phyloP scores from a whole-genome alignment of 2,329 filamentous ascomycete genomes.

The Orbilia brochopaga region DNA sequence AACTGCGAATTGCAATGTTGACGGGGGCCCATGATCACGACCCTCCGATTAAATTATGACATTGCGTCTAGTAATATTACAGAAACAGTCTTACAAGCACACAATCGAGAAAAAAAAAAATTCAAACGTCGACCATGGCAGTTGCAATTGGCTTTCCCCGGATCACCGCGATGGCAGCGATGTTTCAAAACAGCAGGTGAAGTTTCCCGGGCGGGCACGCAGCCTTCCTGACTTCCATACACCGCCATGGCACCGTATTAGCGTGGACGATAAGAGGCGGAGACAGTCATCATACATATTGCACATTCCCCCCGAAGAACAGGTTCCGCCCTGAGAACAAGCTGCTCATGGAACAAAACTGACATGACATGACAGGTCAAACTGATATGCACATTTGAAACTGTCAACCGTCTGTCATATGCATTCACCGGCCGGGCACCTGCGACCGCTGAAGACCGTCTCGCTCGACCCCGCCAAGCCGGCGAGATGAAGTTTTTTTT shows the following conservation, averaged over 20 bases:
- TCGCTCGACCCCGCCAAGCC: neutral
- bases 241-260: neutral
- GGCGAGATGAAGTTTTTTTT: neutral
- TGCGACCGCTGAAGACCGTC: conserved; percentile 21
- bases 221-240: too few species aligned
- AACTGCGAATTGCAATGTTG: too few species aligned
- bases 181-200: conserved; percentile 2
- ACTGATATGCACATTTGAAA: too few species aligned
- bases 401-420: too few species aligned
- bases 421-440: conserved; percentile 6
- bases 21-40: neutral
- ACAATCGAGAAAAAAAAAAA: too few species aligned
- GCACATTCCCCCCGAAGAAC: too few species aligned
- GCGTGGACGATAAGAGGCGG: conserved; percentile 3
- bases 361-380: too few species aligned
- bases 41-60: neutral
- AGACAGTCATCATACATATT: too few species aligned
- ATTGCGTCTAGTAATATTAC: conserved; percentile 6
- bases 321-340: too few species aligned
- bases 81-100: neutral
- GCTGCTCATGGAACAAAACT: too few species aligned
- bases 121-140: too few species aligned
- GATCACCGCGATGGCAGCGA: neutral
- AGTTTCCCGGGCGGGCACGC: too few species aligned
- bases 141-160: neutral